Percentiles rank a stretch among this genome's conserved stretches.
phyloP scores from a whole-genome alignment of 192 early-diverging fungal genomes.

The Helicostylum pulchrum region DNA sequence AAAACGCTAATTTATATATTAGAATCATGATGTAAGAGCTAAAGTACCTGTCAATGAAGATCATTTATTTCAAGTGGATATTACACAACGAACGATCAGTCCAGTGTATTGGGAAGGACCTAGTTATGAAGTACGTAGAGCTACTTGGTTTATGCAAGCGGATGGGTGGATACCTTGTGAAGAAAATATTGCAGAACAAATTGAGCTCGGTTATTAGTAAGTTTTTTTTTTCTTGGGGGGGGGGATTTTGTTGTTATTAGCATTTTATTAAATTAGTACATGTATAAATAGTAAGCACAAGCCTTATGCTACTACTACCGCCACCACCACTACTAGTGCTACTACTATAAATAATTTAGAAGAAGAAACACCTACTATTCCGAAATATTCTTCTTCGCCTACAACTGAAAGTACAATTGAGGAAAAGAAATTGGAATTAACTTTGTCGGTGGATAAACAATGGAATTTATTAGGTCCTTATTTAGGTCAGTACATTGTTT shows the following conservation, averaged over 20 bases:
- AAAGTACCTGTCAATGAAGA: constrained; percentile 76
- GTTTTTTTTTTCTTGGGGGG: background rate
- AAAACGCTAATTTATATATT: background rate
- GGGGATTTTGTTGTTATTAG: background rate
- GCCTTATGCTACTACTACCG: constrained; percentile 25
- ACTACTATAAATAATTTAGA: background rate
- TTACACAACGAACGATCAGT: constrained; percentile 61
- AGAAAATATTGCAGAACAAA: constrained; percentile 73
- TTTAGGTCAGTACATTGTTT: constrained; percentile 72
- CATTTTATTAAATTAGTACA: background rate
- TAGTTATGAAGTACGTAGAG: constrained; percentile 74
- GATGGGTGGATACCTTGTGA: constrained; percentile 77
- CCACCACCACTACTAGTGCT: background rate
- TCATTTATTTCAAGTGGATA: constrained; percentile 76
- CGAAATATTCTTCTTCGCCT: background rate
- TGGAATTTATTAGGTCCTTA: constrained; percentile 80
- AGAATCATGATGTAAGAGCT: constrained; percentile 32
- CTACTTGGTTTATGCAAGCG: constrained; percentile 76
- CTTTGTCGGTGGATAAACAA: constrained; percentile 48
- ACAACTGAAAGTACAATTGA: constrained; percentile 13
- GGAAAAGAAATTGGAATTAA: constrained; percentile 35
- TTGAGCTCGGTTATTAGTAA: constrained; percentile 77
- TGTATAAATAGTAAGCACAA: constrained; percentile 24
- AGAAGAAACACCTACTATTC: background rate
- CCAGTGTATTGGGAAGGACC: constrained; percentile 81